These are phyloP conservation scores for Phytopythium montanum DNA, from an alignment of 352 stramenopile species.

Conservation along the genomic window DNA sequence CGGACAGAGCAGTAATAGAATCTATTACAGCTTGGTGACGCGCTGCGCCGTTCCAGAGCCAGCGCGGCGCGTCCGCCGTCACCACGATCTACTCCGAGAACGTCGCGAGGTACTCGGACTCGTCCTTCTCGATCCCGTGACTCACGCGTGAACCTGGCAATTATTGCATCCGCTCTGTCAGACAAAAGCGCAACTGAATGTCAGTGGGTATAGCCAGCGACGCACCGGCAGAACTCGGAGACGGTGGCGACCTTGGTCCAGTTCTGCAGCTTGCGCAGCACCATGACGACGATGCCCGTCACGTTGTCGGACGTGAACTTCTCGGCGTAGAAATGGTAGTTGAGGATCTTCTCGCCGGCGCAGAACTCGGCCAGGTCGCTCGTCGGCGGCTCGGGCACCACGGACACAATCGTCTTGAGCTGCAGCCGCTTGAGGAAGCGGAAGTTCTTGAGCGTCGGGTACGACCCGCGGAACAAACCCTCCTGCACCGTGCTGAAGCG, in stretches of 20 bases:
- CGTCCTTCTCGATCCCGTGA: constrained; percentile 84
- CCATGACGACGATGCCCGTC: constrained; percentile 86
- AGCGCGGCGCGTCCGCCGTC: constrained; percentile 63
- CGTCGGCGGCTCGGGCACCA: constrained; percentile 79
- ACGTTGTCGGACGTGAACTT: constrained; percentile 89
- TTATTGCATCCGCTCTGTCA: background rate
- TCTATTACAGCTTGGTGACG: constrained; percentile 79
- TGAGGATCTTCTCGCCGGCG: constrained; percentile 54
- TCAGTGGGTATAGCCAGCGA: background rate
- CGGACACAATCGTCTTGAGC: constrained; percentile 76
- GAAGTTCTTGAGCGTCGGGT: constrained; percentile 87
- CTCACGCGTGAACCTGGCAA: constrained; percentile 72
- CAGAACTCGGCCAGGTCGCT: constrained; percentile 77
- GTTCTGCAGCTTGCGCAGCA: constrained; percentile 85
- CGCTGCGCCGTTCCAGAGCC: constrained; percentile 84
- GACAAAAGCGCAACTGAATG: background rate
- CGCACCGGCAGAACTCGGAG: constrained; percentile 75
- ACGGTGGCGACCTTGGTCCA: constrained; percentile 84
- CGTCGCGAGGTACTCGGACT: constrained; percentile 76
- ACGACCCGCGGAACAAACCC: constrained; percentile 71
- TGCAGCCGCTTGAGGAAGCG: constrained; percentile 69
- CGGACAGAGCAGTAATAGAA: too few relatives aligned
- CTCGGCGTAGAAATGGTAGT: constrained; percentile 80
- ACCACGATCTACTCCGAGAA: constrained; percentile 86
- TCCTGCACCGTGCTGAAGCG: constrained; percentile 85